Percentiles rank a stretch among this genome's conserved stretches.
phyloP scores from a whole-genome alignment of 108 stramenopile species.

The Skeletonema tropicum region DNA sequence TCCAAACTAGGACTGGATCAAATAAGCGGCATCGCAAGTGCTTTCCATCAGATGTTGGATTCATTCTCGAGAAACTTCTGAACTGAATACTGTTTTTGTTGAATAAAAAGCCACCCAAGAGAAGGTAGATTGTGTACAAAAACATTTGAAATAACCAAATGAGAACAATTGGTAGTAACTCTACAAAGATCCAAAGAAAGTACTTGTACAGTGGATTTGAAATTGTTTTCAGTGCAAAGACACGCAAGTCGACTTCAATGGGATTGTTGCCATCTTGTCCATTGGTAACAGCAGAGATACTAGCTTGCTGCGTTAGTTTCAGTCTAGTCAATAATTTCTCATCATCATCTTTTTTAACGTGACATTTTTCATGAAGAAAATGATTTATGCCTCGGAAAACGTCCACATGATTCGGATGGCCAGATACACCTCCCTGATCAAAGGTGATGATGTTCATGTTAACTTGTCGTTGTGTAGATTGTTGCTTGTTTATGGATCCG shows the following conservation, averaged over 20 bases:
- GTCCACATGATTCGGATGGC: slow-evolving; percentile 85
- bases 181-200: slow-evolving; percentile 43
- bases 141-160: slow-evolving; percentile 52
- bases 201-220: slow-evolving; percentile 52
- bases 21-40: slow-evolving; percentile 31
- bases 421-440: slow-evolving; percentile 75
- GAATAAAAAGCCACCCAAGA: slow-evolving; percentile 45
- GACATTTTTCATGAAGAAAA: slow-evolving; percentile 40
- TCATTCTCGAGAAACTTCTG: slow-evolving; percentile 13
- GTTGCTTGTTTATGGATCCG: not conserved
- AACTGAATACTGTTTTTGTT: not conserved
- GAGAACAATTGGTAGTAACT: slow-evolving; percentile 34
- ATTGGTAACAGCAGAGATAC: not conserved
- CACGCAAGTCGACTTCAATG: slow-evolving; percentile 18
- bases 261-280: not conserved
- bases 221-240: slow-evolving; percentile 27
- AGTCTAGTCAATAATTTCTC: slow-evolving; percentile 2
- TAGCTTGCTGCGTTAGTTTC: not conserved
- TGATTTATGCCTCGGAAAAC: slow-evolving; percentile 60
- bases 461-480: slow-evolving; percentile 29
- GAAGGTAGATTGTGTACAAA: slow-evolving; percentile 44
- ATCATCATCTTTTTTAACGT: not conserved
- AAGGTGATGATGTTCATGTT: slow-evolving; percentile 68
- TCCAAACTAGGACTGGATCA: slow-evolving; percentile 68
- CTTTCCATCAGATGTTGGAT: slow-evolving; percentile 11